Base-by-base conservation (phyloP, 2,329 filamentous ascomycete species). In the Tolypocladium ophioglossoides region DNA sequence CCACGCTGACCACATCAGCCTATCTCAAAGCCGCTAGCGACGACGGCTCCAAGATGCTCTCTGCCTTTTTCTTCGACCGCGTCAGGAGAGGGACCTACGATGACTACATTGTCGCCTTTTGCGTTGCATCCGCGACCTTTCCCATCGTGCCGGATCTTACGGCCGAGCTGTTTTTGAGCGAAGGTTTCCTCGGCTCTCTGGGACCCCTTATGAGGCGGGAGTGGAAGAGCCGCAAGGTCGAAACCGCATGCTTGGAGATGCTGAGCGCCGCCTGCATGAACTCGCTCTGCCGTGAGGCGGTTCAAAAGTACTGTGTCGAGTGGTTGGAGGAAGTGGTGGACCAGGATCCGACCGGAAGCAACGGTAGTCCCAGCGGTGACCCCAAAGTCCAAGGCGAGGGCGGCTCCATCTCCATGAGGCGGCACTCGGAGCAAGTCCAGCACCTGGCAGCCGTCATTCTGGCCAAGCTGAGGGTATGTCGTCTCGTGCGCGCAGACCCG, bases 201-300 rank as follows among this genome's bases (percentile, higher is more conserved):
- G 85, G 87, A 18, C 83, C 86, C 16, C 75, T 95, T 53, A 87
- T 95, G 70, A 80, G 86, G 59, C 82, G 85, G 61, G 90, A 86
- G 66, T 88, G 86, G 75, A 95, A 92, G 74, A 92, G 87, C 66
- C 80, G 82, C 60, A 89, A 89, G 63, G 86, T 97, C 24, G 91
- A 96, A 70, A 86, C 88, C 55, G 88, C 91, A 3, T 87, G 90
- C 50, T 72, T 99, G 61, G 89, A 96, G 64, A 83, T 99, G 72
- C 78, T 99, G 55, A 96, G 91, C 70, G 90, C 89, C 14, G 91
- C 92, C 8, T 96, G 91, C 70, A 88, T 96, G 70, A 88, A 95
- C 66, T 79, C 83, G 49, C 75, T 82, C 9, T 97, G 91, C 64
- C 83, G 94, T 24, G 87, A 91, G 60, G 87, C 87, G 10, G 87